A percentile compares a stretch with the other conserved stretches of the same genome.
Conservation (phyloP, 139 green algal species). For the Micromonas commoda region DNA sequence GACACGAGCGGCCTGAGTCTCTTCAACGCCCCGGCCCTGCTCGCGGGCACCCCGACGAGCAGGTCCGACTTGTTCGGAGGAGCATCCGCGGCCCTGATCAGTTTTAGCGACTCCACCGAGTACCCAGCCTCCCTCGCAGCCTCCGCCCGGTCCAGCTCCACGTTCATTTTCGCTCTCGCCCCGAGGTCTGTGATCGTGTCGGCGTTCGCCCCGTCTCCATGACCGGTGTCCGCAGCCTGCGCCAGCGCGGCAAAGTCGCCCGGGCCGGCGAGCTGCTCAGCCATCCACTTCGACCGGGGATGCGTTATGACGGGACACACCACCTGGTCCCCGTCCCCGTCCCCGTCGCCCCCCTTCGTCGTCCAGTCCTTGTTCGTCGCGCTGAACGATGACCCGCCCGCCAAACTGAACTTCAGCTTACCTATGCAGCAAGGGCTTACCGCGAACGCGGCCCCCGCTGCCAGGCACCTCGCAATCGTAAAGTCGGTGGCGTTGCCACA, state of each 20-base stretch:
- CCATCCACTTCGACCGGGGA: conserved; percentile 45
- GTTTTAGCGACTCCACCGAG: conserved; percentile 32
- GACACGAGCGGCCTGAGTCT: neutral
- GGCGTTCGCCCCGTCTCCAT: conserved; percentile 2
- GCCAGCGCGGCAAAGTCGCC: conserved; percentile 46
- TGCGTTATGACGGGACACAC: conserved; percentile 32
- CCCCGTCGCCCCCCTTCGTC: conserved; percentile 5
- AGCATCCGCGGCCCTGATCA: conserved; percentile 23
- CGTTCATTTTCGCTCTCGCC: conserved; percentile 39
- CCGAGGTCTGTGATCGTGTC: neutral
- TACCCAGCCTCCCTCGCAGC: conserved; percentile 44
- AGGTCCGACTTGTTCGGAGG: conserved; percentile 50
- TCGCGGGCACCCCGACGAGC: conserved; percentile 43
- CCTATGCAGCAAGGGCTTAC: conserved; percentile 66
- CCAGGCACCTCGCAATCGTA: conserved; percentile 32
- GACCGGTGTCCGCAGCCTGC: conserved; percentile 29
- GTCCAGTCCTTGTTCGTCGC: conserved; percentile 28
- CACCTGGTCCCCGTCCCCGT: neutral
- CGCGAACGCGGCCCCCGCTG: conserved; percentile 49
- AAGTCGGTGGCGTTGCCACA: conserved; percentile 68
- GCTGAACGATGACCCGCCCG: conserved; percentile 51
- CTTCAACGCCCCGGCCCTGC: neutral
- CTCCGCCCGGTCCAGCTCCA: conserved; percentile 51
- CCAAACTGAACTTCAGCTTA: conserved; percentile 58
- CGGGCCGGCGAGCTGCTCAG: neutral